A percentile compares a stretch with the other conserved stretches of the same genome.
phyloP scores from a whole-genome alignment of 371 early-diverging fungal genomes.

The Umbelopsis sp. region DNA sequence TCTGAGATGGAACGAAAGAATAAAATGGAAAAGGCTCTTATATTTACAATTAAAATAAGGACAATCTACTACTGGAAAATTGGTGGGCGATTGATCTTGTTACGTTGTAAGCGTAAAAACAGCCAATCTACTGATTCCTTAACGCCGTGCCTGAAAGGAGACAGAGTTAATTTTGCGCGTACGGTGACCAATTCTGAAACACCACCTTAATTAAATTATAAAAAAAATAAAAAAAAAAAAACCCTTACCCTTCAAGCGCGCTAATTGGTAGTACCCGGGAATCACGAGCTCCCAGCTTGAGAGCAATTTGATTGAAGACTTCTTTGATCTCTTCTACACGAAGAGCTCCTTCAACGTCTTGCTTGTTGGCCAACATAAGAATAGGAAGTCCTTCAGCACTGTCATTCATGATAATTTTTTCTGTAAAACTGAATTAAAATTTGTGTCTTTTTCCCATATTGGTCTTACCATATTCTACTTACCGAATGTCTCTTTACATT shows the following conservation, averaged over 20 bases:
- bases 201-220: too few species aligned
- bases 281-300: conserved; percentile 77
- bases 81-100: conserved; percentile 82
- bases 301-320: conserved; percentile 87
- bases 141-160: conserved; percentile 71
- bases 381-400: conserved; percentile 88
- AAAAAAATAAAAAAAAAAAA: not conserved
- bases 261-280: conserved; percentile 73
- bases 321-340: conserved; percentile 89
- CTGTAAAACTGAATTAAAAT: conserved; percentile 28
- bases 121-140: conserved; percentile 90
- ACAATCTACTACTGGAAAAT: conserved; percentile 46
- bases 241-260: conserved; percentile 79
- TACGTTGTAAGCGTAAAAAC: conserved; percentile 73
- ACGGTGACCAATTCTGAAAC: too few species aligned
- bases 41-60: not conserved
- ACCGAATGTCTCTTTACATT: conserved; percentile 83
- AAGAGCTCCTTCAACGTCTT: conserved; percentile 78
- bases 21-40: not conserved
- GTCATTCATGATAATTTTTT: conserved; percentile 75
- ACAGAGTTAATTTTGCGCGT: not conserved
- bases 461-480: conserved; percentile 24
- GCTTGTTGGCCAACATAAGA: conserved; percentile 93
- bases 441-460: not conserved
- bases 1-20: too few species aligned